Evolutionary conservation across 345 rosid genomes (phyloP).

Genomic region (Erodium maritimum): DNA sequence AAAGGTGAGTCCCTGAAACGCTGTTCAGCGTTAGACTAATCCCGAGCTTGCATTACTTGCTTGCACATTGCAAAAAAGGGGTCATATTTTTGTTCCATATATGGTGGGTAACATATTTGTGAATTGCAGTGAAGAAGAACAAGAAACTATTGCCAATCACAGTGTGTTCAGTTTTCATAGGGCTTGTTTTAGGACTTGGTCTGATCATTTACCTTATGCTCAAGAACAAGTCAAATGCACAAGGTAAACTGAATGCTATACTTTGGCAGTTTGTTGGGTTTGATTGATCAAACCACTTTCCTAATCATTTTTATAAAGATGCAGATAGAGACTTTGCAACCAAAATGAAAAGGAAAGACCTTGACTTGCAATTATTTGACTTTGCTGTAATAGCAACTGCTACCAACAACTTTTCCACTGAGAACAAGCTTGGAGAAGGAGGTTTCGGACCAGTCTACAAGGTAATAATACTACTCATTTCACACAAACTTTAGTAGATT

Average conservation of each 20-base stretch:
- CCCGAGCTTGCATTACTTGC: too few species aligned
- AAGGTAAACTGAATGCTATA: background rate
- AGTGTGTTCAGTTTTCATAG: background rate
- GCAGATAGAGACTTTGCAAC: background rate
- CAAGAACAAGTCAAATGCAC: background rate
- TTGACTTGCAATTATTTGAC: constrained; percentile 16
- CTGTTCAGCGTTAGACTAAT: too few species aligned
- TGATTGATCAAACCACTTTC: background rate
- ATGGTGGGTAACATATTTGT: too few species aligned
- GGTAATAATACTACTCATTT: constrained; percentile 7
- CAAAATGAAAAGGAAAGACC: constrained; percentile 4
- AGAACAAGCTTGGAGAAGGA: constrained; percentile 21
- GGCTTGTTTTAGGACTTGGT: background rate
- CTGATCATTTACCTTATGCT: background rate
- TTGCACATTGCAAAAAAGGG: too few species aligned
- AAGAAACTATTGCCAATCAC: background rate
- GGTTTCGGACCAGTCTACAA: constrained; percentile 24
- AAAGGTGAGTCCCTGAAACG: too few species aligned
- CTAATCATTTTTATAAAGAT: background rate
- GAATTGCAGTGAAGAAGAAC: background rate
- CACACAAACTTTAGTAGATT: background rate
- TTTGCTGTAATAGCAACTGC: constrained; percentile 12
- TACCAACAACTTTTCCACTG: constrained; percentile 9
- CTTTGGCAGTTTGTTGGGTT: too few species aligned
- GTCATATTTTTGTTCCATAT: too few species aligned